Conservation (phyloP, 176 grass and related monocot genomes). For the Phyllostachys edulis region DNA sequence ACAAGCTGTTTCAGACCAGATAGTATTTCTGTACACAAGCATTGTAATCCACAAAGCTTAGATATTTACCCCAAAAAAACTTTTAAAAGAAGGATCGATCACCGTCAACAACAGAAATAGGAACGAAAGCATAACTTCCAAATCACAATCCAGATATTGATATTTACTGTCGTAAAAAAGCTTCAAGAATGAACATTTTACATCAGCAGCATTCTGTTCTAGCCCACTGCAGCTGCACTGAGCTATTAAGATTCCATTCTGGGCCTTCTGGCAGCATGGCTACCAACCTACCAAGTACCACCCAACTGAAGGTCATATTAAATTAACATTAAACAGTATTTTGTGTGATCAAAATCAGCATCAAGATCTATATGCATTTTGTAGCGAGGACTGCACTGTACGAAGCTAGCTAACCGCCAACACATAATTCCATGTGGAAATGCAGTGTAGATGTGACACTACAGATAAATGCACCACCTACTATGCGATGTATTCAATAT, state of each 20-base stretch:
- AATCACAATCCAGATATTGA: not conserved
- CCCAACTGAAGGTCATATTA: not conserved
- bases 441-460: too few relatives aligned
- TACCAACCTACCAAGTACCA: not conserved
- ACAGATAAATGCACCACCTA: too few relatives aligned
- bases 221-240: not conserved
- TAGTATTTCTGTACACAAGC: not conserved
- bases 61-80: not conserved
- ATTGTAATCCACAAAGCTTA: not conserved
- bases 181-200: not conserved
- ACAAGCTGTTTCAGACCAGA: not conserved
- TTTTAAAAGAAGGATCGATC: not conserved
- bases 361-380: not conserved
- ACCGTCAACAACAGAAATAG: not conserved
- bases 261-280: not conserved
- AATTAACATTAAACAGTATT: not conserved
- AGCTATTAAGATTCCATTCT: not conserved
- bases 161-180: not conserved
- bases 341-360: constrained; percentile 1
- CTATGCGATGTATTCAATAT: too few relatives aligned
- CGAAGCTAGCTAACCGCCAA: not conserved
- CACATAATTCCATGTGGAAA: constrained; percentile 1
- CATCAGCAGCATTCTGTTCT: constrained; percentile 12
- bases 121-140: not conserved
- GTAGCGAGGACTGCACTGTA: not conserved